Evolutionary conservation across 2,329 filamentous ascomycete genomes (phyloP).

Genomic region (Cladosporium sp.): DNA sequence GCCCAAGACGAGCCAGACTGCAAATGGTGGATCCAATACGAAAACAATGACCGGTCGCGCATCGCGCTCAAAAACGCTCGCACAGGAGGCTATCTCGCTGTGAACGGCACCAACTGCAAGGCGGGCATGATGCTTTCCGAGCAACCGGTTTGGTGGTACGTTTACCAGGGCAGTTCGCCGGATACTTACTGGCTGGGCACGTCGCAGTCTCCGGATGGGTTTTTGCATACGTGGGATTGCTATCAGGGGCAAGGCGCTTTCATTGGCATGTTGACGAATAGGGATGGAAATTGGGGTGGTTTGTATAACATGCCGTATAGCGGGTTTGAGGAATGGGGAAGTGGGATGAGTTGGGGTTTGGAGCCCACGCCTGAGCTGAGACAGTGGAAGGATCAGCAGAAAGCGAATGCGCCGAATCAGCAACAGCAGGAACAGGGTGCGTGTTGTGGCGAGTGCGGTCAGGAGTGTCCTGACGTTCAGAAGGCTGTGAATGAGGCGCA

Average conservation of each 20-base stretch:
- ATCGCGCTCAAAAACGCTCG: constrained; percentile 8
- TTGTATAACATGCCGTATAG: constrained; percentile 8
- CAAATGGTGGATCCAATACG: constrained; percentile 16
- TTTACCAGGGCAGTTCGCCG: constrained; percentile 10
- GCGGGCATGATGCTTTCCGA: constrained; percentile 7
- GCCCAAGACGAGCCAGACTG: constrained; percentile 11
- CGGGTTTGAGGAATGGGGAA: constrained; percentile 10
- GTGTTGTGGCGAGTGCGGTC: background rate
- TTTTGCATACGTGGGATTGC: constrained; percentile 12
- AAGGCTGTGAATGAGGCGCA: background rate
- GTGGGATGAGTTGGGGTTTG: constrained; percentile 13
- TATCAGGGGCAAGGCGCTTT: background rate
- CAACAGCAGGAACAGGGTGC: constrained; percentile 1
- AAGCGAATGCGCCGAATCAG: background rate
- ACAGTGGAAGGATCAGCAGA: constrained; percentile 12
- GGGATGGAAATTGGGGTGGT: constrained; percentile 4
- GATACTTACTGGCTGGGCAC: constrained; percentile 15
- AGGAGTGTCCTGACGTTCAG: background rate
- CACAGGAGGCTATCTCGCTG: constrained; percentile 10
- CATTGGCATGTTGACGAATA: constrained; percentile 12
- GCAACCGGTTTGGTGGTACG: constrained; percentile 11
- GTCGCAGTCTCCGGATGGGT: constrained; percentile 12
- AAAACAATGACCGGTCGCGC: constrained; percentile 12
- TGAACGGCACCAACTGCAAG: constrained; percentile 4
- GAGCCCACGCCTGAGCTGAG: constrained; percentile 15